Evolutionary conservation across 2,329 filamentous ascomycete species (phyloP).

Genomic region (Endoconidiophora laricicola): DNA sequence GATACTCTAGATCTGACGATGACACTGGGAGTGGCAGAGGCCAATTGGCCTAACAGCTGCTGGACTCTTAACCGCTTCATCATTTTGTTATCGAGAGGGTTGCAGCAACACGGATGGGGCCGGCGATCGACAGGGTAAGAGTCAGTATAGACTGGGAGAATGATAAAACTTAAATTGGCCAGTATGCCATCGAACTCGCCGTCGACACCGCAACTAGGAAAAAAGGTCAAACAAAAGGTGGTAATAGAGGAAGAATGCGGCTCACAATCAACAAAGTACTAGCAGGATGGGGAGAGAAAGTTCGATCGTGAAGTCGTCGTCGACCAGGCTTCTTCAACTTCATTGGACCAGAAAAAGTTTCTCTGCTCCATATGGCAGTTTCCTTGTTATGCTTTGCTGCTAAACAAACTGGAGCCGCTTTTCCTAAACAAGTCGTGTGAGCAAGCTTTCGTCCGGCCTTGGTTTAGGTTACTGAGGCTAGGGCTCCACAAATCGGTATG

Average conservation of each 20-base stretch:
- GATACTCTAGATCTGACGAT: constrained; percentile 4
- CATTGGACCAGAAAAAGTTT: constrained; percentile 10
- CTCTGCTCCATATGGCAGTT: constrained; percentile 4
- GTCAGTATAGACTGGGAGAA: constrained; percentile 3
- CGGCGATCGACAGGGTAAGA: constrained; percentile 2
- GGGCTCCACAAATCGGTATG: neutral
- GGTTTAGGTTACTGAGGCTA: neutral
- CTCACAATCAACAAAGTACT: neutral
- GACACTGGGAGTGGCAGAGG: constrained; percentile 8
- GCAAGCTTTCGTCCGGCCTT: neutral
- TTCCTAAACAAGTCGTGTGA: constrained; percentile 5
- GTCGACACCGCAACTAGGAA: neutral
- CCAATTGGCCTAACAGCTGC: constrained; percentile 12
- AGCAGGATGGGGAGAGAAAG: neutral
- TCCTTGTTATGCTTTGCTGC: neutral
- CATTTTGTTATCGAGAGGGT: constrained; percentile 5
- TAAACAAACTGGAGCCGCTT: neutral
- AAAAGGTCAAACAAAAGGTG: neutral
- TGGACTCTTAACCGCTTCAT: constrained; percentile 14
- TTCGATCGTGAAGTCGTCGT: constrained; percentile 1
- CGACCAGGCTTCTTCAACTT: neutral
- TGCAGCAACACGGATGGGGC: neutral
- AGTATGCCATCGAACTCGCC: neutral
- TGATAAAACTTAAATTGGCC: neutral
- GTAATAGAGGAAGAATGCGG: too few relatives aligned